These are phyloP conservation scores for Elymus sibiricus DNA, from an alignment of 176 grass and related monocot genomes.

Conservation along the genomic window DNA sequence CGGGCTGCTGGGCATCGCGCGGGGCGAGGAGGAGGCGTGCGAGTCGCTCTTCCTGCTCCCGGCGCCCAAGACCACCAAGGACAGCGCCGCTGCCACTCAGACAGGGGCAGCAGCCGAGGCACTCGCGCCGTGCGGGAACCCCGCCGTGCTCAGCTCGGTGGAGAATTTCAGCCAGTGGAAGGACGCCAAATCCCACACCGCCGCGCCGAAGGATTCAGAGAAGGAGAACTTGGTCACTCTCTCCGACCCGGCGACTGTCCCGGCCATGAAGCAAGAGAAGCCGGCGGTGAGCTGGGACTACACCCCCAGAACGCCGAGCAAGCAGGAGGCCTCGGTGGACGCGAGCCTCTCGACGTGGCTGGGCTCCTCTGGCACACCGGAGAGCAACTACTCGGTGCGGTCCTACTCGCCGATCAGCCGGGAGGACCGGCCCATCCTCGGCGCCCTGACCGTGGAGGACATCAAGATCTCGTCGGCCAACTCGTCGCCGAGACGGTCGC, in stretches of 20 bases:
- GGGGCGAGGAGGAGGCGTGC: constrained; percentile 76
- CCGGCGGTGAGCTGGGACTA: constrained; percentile 11
- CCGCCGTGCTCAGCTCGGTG: constrained; percentile 51
- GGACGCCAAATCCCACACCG: constrained; percentile 49
- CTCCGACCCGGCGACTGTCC: not conserved
- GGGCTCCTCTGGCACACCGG: constrained; percentile 38
- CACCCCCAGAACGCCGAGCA: constrained; percentile 48
- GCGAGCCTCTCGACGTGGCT: constrained; percentile 93
- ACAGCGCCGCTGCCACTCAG: not conserved
- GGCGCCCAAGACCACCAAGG: constrained; percentile 27
- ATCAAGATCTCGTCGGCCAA: constrained; percentile 80
- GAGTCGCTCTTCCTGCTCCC: constrained; percentile 88
- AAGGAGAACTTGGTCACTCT: constrained; percentile 45
- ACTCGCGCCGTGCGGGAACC: too few relatives aligned
- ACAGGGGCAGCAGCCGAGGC: not conserved
- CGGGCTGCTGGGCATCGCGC: constrained; percentile 38
- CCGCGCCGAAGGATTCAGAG: constrained; percentile 35
- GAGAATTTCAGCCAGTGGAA: constrained; percentile 83
- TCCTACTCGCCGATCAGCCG: constrained; percentile 54
- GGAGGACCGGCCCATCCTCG: constrained; percentile 88
- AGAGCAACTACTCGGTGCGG: constrained; percentile 40
- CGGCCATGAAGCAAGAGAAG: constrained; percentile 23
- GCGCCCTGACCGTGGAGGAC: constrained; percentile 82
- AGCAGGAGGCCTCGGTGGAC: constrained; percentile 74
- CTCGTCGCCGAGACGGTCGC: constrained; percentile 65